These are phyloP conservation scores for Mrakia gelida DNA, from an alignment of 768 basidiomycete species.

Conservation along the genomic window DNA sequence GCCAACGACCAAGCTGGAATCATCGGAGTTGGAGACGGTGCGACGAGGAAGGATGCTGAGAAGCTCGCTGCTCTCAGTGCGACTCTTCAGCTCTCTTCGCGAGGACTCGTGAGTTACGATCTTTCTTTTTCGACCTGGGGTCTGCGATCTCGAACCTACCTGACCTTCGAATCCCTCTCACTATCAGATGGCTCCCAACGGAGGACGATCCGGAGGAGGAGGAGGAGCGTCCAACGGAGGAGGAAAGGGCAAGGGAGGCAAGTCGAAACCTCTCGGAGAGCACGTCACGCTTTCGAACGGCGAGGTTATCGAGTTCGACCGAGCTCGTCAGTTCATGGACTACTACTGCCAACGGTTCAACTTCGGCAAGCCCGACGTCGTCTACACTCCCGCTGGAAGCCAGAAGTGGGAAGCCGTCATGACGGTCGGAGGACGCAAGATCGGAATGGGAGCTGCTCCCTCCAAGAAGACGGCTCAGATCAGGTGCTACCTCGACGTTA, in stretches of 20 bases:
- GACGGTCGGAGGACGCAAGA: slow-evolving; percentile 68
- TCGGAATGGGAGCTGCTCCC: slow-evolving; percentile 68
- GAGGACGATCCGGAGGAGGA: slow-evolving; percentile 2
- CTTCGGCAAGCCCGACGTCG: slow-evolving; percentile 69
- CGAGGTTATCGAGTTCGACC: slow-evolving; percentile 60
- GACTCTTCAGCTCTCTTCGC: slow-evolving; percentile 61
- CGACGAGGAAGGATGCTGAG: slow-evolving; percentile 61
- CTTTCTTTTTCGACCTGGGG: slow-evolving; percentile 19
- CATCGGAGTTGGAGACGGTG: slow-evolving; percentile 60
- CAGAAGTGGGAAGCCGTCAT: slow-evolving; percentile 48
- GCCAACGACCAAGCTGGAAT: slow-evolving; percentile 43
- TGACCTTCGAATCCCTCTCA: slow-evolving; percentile 1
- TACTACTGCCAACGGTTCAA: slow-evolving; percentile 80
- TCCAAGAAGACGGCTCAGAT: slow-evolving; percentile 69
- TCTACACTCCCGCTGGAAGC: slow-evolving; percentile 33
- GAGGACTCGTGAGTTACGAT: slow-evolving; percentile 58
- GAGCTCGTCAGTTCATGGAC: slow-evolving; percentile 85
- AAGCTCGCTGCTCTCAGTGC: slow-evolving; percentile 71
- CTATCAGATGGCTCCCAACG: background rate
- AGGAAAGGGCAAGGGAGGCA: background rate
- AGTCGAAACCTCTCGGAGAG: slow-evolving; percentile 12
- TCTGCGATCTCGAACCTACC: background rate
- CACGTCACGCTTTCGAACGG: slow-evolving; percentile 58
- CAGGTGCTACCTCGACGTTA: slow-evolving; percentile 79
- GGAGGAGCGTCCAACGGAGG: background rate